Base-by-base conservation (phyloP, 352 stramenopile species). In the Pythium aphanidermatum region DNA sequence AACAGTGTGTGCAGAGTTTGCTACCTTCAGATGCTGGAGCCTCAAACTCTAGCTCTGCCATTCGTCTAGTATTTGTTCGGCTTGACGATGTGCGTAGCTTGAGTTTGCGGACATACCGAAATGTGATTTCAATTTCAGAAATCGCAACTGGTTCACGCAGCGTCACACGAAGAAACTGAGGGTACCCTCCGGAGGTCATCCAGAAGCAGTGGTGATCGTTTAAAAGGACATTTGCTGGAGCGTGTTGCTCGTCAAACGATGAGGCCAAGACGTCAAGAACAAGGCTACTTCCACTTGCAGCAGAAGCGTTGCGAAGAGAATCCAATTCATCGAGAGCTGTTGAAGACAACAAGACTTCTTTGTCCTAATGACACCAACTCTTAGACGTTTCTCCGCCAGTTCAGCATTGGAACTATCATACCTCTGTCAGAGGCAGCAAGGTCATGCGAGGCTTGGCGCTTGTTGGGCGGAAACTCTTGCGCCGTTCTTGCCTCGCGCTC, bases 151-250 rank as follows among this genome's bases (percentile, higher is more conserved):
- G 72, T 30, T 89, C 71, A 9, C 72, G 65, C 34, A 92, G 42
- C 10, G 74, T 60, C 31, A 92, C 64, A 14, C 68, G 63, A 17
- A 92, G 57, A 25, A 88, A 74, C 46, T 90, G 80, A 11, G 77
- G 80, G 46, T 73, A 89, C 60, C 89, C 71, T 10, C 74, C 77
- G 36, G 61, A 75, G 2, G 70, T 81, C 35, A 92, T 68, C 79
- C 79, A 92, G 41, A 78, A 75, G 7, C 64, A 76, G 23, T 48
- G 58, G 49, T 66, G 67, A 38, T 78, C 70, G 44, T 60, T 74
- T 26, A 54, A 66, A 16, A 87, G 46, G 23, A 89, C 62, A 51
- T 79, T 87, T 11, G 40, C 36, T 3, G 76, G 68, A 2, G 65
- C 48, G 28, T 59, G 77, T 5, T 49, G 39, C 11, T 81, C 68